Evolutionary conservation across 495 filamentous ascomycete genomes (phyloP).

Genomic region (Bombardia bombarda): DNA sequence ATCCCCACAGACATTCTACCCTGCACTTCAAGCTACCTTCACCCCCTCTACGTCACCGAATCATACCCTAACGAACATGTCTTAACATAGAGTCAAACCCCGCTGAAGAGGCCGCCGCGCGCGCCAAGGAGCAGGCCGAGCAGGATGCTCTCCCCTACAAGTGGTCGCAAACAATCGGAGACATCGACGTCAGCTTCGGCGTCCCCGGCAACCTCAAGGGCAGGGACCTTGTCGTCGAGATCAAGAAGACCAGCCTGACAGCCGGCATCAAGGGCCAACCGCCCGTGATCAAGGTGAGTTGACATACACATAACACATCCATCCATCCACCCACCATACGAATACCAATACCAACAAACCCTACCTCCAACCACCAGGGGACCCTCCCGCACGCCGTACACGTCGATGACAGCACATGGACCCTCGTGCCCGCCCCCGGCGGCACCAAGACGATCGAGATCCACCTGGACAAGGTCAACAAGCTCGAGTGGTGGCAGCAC

Average conservation of each 20-base stretch:
- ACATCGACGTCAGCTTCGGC: constrained; percentile 69
- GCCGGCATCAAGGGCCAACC: constrained; percentile 85
- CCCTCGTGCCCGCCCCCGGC: constrained; percentile 59
- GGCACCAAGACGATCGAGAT: constrained; percentile 65
- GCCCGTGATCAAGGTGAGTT: constrained; percentile 70
- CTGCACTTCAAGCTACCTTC: too few species aligned
- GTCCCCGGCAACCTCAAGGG: constrained; percentile 75
- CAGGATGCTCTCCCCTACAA: constrained; percentile 93
- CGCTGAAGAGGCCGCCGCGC: constrained; percentile 60
- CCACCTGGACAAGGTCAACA: constrained; percentile 94
- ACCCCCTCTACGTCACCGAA: too few species aligned
- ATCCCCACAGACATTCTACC: too few species aligned
- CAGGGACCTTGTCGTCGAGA: constrained; percentile 73
- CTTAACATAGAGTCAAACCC: constrained; percentile 43
- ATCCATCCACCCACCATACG: not conserved
- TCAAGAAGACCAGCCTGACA: constrained; percentile 70
- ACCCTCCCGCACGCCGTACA: constrained; percentile 71
- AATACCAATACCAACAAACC: not conserved
- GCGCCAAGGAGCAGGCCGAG: constrained; percentile 73
- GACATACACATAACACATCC: too few species aligned
- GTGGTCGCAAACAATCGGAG: constrained; percentile 93
- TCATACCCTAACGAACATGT: too few species aligned
- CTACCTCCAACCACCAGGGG: constrained; percentile 46
- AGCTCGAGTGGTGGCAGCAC: constrained; percentile 97
- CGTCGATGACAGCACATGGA: constrained; percentile 90